Conservation (phyloP, 306 rosid genomes). For the Rosa rugosa region DNA sequence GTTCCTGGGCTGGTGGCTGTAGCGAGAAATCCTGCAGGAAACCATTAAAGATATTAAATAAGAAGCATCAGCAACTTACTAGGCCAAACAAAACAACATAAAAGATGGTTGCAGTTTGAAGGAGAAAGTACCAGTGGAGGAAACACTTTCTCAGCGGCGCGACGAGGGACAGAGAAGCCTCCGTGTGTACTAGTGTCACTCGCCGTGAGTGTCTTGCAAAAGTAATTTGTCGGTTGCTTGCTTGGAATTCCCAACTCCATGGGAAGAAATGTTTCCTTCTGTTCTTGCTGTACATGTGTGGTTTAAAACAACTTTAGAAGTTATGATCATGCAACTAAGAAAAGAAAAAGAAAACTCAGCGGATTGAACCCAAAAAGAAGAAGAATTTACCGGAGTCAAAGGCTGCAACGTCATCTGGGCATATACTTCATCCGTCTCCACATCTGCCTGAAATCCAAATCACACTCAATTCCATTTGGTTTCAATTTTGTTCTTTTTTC, state of each 20-base stretch:
- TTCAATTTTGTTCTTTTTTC: background rate
- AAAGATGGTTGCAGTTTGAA: background rate
- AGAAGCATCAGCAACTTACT: conserved; percentile 25
- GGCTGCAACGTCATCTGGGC: conserved; percentile 96
- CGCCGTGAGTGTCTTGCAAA: conserved; percentile 88
- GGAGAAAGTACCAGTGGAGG: conserved; percentile 62
- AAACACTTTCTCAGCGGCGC: conserved; percentile 91
- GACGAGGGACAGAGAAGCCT: conserved; percentile 94
- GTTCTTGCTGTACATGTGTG: conserved; percentile 61
- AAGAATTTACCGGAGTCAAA: conserved; percentile 58
- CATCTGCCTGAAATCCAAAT: conserved; percentile 75
- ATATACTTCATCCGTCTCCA: conserved; percentile 92
- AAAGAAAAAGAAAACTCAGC: background rate
- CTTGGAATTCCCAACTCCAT: conserved; percentile 83
- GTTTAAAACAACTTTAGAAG: background rate
- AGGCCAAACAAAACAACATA: conserved; percentile 13
- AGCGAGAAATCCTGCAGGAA: conserved; percentile 65
- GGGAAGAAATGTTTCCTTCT: conserved; percentile 89
- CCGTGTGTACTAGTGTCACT: conserved; percentile 94
- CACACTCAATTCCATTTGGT: conserved; percentile 10
- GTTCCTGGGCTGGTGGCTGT: conserved; percentile 90
- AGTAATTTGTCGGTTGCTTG: conserved; percentile 83
- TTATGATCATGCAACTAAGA: background rate
- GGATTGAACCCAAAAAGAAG: background rate
- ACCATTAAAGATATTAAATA: conserved; percentile 12